phyloP scores from a whole-genome alignment of 306 rosid genomes.

The Dalbergia cultrata region DNA sequence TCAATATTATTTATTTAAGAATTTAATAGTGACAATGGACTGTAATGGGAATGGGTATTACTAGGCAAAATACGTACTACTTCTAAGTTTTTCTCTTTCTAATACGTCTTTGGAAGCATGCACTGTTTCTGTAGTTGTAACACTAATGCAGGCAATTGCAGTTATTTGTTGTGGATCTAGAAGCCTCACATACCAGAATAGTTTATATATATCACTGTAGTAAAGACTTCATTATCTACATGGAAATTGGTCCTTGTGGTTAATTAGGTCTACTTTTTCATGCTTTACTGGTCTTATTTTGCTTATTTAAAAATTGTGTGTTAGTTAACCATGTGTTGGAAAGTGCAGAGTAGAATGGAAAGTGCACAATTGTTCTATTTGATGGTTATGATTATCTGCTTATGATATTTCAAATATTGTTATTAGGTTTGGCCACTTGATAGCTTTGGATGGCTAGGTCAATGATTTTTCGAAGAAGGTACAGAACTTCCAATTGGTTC shows the following conservation, averaged over 20 bases:
- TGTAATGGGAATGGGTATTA: slow-evolving; percentile 10
- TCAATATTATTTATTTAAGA: slow-evolving; percentile 9
- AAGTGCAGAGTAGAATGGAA: too few species aligned
- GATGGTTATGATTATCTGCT: slow-evolving; percentile 18
- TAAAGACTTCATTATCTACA: slow-evolving; percentile 4
- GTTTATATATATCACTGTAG: slow-evolving; percentile 4
- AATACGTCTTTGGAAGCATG: neutral
- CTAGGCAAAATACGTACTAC: neutral
- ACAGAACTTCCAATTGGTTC: slow-evolving; percentile 6
- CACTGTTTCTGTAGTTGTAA: slow-evolving; percentile 14
- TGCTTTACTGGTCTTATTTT: slow-evolving; percentile 31
- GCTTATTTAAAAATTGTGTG: neutral
- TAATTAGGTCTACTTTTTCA: neutral
- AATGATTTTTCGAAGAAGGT: slow-evolving; percentile 46
- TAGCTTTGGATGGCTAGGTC: slow-evolving; percentile 66
- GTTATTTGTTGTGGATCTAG: slow-evolving; percentile 20
- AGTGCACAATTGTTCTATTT: neutral
- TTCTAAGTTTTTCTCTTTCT: neutral
- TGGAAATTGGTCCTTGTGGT: slow-evolving; percentile 21
- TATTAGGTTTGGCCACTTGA: slow-evolving; percentile 85
- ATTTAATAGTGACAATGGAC: slow-evolving; percentile 11
- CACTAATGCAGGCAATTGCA: slow-evolving; percentile 3
- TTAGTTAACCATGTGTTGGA: slow-evolving; percentile 4
- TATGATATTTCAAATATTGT: slow-evolving; percentile 5
- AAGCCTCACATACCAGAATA: slow-evolving; percentile 31